A percentile compares a stretch with the other conserved stretches of the same genome.
These are phyloP conservation scores for Metschnikowia vanudenii DNA, from an alignment of 805 yeast species.

Conservation along the genomic window DNA sequence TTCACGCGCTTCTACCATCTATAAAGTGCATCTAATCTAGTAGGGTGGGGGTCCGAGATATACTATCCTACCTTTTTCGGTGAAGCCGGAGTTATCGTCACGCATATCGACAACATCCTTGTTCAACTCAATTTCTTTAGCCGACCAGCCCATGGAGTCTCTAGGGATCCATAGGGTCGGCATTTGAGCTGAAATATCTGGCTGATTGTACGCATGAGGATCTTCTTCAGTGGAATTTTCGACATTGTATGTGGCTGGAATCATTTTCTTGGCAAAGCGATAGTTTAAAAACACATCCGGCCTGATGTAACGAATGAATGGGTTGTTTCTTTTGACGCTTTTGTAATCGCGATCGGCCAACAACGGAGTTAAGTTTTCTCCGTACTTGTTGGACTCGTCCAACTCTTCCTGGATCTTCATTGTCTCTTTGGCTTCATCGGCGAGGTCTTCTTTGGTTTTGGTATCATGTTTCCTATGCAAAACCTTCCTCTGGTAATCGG, in stretches of 20 bases:
- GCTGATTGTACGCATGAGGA: constrained; percentile 69
- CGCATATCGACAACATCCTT: constrained; percentile 55
- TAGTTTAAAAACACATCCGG: constrained; percentile 60
- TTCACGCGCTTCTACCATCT: not conserved
- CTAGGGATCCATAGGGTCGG: constrained; percentile 91
- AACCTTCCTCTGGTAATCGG: constrained; percentile 36
- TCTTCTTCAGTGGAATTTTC: constrained; percentile 47
- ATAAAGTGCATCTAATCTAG: constrained; percentile 5
- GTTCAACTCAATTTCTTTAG: constrained; percentile 54
- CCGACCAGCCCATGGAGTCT: constrained; percentile 83
- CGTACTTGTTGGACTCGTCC: constrained; percentile 15
- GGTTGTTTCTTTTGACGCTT: constrained; percentile 36
- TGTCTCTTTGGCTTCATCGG: constrained; percentile 21
- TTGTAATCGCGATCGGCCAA: constrained; percentile 66
- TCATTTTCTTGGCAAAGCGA: constrained; percentile 31
- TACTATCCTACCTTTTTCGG: constrained; percentile 31
- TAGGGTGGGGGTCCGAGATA: constrained; percentile 37
- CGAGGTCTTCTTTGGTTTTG: constrained; percentile 10
- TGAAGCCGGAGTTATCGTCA: constrained; percentile 65
- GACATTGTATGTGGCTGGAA: constrained; percentile 36
- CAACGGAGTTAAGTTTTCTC: constrained; percentile 47
- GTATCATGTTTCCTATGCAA: constrained; percentile 22
- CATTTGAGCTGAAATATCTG: constrained; percentile 64
- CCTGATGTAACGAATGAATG: constrained; percentile 47
- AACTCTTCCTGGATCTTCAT: constrained; percentile 24